A percentile compares a stretch with the other conserved stretches of the same genome.
phyloP scores from a whole-genome alignment of 2,329 filamentous ascomycete species.

The Sporothrix mexicana region DNA sequence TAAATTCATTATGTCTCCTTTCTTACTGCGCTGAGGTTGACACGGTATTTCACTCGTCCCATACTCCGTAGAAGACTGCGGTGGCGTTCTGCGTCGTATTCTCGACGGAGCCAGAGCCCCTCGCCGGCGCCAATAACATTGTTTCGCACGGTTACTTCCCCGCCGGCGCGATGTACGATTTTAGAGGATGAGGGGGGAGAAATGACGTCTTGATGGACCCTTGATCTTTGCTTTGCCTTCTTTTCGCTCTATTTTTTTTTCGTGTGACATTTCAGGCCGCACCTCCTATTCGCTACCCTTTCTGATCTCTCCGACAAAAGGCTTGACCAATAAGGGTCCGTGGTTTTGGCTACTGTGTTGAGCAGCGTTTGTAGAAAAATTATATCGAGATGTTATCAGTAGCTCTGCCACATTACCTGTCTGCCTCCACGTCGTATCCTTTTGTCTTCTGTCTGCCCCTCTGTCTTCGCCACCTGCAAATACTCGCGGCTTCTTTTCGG shows the following conservation, averaged over 20 bases:
- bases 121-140: neutral
- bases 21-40: neutral
- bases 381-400: too few species aligned
- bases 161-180: neutral
- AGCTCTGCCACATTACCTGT: neutral
- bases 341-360: neutral
- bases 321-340: neutral
- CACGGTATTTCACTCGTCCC: too few species aligned
- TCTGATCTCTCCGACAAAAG: neutral
- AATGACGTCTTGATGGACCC: conserved; percentile 27
- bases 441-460: neutral
- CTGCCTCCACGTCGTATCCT: neutral
- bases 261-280: neutral
- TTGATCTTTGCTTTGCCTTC: neutral
- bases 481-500: conserved; percentile 4
- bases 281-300: conserved; percentile 7
- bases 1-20: neutral
- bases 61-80: too few species aligned
- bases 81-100: neutral
- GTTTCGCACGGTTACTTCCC: conserved; percentile 16
- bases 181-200: neutral
- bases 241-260: neutral
- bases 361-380: neutral
- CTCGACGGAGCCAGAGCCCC: neutral
- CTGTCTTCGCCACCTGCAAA: neutral